Conservation (phyloP, 129 eudicot species). For the Flaveria bidentis region DNA sequence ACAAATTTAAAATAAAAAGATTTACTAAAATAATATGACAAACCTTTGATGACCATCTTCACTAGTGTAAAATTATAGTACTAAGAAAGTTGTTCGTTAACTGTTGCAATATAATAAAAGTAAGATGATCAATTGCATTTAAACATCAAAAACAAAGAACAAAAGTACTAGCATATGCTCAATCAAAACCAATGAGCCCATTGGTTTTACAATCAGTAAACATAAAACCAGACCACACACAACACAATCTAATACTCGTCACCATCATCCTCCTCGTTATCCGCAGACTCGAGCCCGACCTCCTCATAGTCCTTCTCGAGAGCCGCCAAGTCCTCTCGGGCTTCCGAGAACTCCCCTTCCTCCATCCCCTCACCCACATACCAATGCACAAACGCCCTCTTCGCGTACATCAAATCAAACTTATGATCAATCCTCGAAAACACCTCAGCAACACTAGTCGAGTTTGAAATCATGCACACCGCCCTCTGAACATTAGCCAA, state of each 20-base stretch:
- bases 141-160: background rate
- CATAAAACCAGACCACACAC: background rate
- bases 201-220: conserved; percentile 32
- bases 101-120: background rate
- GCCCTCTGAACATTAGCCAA: conserved; percentile 80
- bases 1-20: too few species aligned
- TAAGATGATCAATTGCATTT: background rate
- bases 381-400: conserved; percentile 81
- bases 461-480: conserved; percentile 75
- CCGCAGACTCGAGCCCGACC: conserved; percentile 72
- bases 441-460: conserved; percentile 90
- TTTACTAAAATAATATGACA: too few species aligned
- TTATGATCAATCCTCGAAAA: conserved; percentile 78
- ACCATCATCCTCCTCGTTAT: conserved; percentile 60
- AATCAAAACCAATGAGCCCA: conserved; percentile 56
- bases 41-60: too few species aligned
- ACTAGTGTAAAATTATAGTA: too few species aligned
- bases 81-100: too few species aligned
- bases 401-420: conserved; percentile 76
- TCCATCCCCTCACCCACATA: conserved; percentile 88
- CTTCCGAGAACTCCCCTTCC: conserved; percentile 83
- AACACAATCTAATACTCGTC: conserved; percentile 56
- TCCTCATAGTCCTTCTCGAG: conserved; percentile 83
- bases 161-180: background rate
- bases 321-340: conserved; percentile 81